A percentile compares a stretch with the other conserved stretches of the same genome.
phyloP scores from a whole-genome alignment of 495 filamentous ascomycete species.

The Oidiodendron maius region DNA sequence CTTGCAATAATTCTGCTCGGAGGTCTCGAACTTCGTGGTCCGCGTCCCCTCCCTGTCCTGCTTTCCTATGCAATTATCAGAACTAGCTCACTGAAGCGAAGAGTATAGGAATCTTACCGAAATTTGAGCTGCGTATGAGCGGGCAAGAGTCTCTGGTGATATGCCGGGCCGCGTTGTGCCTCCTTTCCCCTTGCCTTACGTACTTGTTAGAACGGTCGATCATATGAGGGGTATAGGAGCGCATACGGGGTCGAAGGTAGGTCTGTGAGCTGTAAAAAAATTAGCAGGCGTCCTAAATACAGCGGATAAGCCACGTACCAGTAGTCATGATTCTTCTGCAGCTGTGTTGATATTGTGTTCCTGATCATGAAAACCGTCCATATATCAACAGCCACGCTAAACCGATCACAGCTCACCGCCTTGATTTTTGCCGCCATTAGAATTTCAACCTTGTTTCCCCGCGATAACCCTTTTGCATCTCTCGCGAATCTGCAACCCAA shows the following conservation, averaged over 20 bases:
- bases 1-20: slow-evolving; percentile 80
- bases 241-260: slow-evolving; percentile 86
- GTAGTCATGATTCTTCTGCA: slow-evolving; percentile 26
- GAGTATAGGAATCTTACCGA: slow-evolving; percentile 40
- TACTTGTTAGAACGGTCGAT: not conserved
- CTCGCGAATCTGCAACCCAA: slow-evolving; percentile 6
- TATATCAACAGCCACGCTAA: slow-evolving; percentile 3
- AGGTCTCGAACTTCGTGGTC: slow-evolving; percentile 74
- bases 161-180: slow-evolving; percentile 85
- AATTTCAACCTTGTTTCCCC: slow-evolving; percentile 5
- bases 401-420: slow-evolving; percentile 7
- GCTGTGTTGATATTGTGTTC: not conserved
- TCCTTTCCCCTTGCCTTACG: slow-evolving; percentile 86
- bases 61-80: slow-evolving; percentile 46
- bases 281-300: slow-evolving; percentile 11
- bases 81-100: not conserved
- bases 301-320: slow-evolving; percentile 15
- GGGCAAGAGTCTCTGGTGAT: slow-evolving; percentile 92
- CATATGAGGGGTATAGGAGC: too few species aligned
- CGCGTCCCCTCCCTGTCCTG: slow-evolving; percentile 81
- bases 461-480: slow-evolving; percentile 2
- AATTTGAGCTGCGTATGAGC: slow-evolving; percentile 89
- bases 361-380: not conserved
- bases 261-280: slow-evolving; percentile 66
- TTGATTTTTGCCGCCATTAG: slow-evolving; percentile 11